Evolutionary conservation across 352 stramenopile species (phyloP), one percentile per base, ranked within the genome.

Genomic region (Globisporangium paroecandrum): DNA sequence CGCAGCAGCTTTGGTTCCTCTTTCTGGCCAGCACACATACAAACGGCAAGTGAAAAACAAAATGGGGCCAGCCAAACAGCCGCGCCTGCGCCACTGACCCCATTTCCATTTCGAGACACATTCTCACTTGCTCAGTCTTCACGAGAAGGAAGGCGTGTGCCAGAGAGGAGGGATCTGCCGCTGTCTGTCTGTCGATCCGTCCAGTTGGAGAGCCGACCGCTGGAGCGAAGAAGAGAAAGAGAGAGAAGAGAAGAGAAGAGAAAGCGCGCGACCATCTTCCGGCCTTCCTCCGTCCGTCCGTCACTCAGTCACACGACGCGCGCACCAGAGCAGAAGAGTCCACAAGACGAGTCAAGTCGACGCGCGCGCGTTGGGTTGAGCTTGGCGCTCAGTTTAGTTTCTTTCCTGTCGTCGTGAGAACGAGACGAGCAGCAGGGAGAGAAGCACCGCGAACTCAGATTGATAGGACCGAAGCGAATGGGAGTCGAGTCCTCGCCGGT

Each of bases 361-460:
- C 38, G 38, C 12, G 36, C 13, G 36, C 38, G 10, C 12, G 41
- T n/a, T 15, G 13, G 15, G 41, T 20, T n/a, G 12, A 46, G 15
- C 6, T 46, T n/a, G 20, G 13, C 49, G 18, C 56, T 47, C 56
- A 61, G 56, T 61, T 61, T 47, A n/a, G 27, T 29, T 61, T 61
- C 56, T 61, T 22, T 61, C 56, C 29, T 27, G 18, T 61, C 56
- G 20, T 61, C 56, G 3, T 7, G 18, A 32, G 54, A 25, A 41
- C 13, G 6, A 41, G 54, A 41, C 13, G 13, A 41, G 18, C 27
- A 22, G 9, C 12, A 25, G 4, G 27, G 22, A 20, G 15, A 46
- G 20, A 46, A 27, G 6, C 24, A 27, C 32, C 32, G 32, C 32
- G 32, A 9, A 43, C 29, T 43, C 55, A 46, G 15, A 51, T 18